Conservation (phyloP, 1,139 yeast genomes). For the Candida sp. region DNA sequence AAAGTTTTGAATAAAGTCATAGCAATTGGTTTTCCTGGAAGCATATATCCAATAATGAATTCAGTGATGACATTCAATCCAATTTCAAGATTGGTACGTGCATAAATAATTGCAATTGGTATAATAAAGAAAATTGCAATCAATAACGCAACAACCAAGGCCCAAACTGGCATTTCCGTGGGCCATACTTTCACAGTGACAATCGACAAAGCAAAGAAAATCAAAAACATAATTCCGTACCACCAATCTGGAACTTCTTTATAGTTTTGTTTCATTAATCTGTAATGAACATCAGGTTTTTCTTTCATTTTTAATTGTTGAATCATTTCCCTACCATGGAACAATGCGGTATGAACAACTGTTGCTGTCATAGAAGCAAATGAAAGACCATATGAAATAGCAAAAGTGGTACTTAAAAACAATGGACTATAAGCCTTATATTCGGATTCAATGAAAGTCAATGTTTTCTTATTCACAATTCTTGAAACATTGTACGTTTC, state of each 20-base stretch:
- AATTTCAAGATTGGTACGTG: slow-evolving; percentile 42
- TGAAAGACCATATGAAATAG: slow-evolving; percentile 58
- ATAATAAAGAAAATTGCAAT: slow-evolving; percentile 39
- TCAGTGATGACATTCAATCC: slow-evolving; percentile 47
- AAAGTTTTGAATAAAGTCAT: slow-evolving; percentile 47
- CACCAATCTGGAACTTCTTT: slow-evolving; percentile 69
- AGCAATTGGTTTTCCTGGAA: slow-evolving; percentile 46
- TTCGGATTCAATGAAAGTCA: slow-evolving; percentile 41
- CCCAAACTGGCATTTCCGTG: slow-evolving; percentile 44
- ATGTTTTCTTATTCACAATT: slow-evolving; percentile 35
- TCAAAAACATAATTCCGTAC: slow-evolving; percentile 45
- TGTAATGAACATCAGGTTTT: slow-evolving; percentile 59
- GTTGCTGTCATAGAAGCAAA: slow-evolving; percentile 65
- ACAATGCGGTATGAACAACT: slow-evolving; percentile 49
- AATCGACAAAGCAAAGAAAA: slow-evolving; percentile 37
- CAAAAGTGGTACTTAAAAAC: slow-evolving; percentile 61
- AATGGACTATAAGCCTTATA: slow-evolving; percentile 50
- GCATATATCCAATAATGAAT: slow-evolving; percentile 44
- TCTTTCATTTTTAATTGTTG: slow-evolving; percentile 41
- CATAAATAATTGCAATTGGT: slow-evolving; percentile 42
- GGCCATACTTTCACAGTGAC: slow-evolving; percentile 37
- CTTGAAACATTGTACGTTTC: slow-evolving; percentile 29
- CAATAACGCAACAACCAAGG: slow-evolving; percentile 33
- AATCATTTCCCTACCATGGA: slow-evolving; percentile 53
- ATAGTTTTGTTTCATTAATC: slow-evolving; percentile 53